phyloP scores from a whole-genome alignment of 1,284 basidiomycete genomes.

The Bjerkandera adusta region DNA sequence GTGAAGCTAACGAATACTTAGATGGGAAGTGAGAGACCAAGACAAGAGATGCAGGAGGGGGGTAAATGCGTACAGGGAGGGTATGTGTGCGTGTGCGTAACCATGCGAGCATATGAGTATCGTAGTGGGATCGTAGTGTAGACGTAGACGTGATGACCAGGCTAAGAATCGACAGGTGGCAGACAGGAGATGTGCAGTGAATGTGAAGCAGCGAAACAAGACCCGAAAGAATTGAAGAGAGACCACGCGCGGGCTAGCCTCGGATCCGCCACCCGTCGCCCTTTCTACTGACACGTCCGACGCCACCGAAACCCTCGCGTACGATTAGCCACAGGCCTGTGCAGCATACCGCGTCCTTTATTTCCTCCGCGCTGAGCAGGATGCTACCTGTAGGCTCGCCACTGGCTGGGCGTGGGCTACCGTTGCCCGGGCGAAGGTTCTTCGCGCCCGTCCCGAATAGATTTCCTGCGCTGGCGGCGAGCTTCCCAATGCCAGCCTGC shows the following conservation, averaged over 20 bases:
- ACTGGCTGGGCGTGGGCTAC: background rate
- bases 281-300: conserved; percentile 77
- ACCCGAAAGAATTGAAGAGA: no score
- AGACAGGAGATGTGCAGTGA: no score
- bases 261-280: conserved; percentile 77
- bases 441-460: conserved; percentile 9
- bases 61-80: no score
- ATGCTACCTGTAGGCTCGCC: conserved; percentile 38
- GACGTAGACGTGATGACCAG: no score
- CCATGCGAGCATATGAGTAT: no score
- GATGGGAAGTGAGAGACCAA: no score
- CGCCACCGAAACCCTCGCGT: conserved; percentile 87
- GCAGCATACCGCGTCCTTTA: conserved; percentile 89
- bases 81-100: no score
- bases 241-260: conserved; percentile 29
- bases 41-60: no score
- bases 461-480: conserved; percentile 5
- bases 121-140: no score
- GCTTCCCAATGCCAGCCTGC: conserved; percentile 13
- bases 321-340: conserved; percentile 93
- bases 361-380: conserved; percentile 82
- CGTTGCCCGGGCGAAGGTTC: background rate
- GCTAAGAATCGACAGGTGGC: no score
- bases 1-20: no score
- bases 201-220: no score